Evolutionary conservation across 1,284 basidiomycete species (phyloP), one percentile per base, ranked within the genome.

Genomic region (Thecaphora thlaspeos): DNA sequence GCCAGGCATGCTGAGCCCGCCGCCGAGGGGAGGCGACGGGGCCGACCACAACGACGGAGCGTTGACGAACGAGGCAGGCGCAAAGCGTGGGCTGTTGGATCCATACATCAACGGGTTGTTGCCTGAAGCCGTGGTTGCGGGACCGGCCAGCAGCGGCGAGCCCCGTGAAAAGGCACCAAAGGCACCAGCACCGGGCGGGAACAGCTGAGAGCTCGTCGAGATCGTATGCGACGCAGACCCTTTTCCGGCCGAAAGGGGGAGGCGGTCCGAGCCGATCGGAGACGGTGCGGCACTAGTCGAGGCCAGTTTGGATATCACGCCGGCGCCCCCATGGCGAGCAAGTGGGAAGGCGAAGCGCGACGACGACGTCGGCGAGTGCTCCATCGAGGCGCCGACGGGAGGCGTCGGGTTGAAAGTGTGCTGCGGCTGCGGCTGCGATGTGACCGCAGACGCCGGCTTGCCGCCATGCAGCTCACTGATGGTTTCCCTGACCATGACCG

Each of bases 321-420:
- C 39, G 32, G 37, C 52, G 15, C 51, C 46, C 0, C 43, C 55
- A 7, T 66, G 58, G 12, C 63, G 55, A 21, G 63, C 63, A 18
- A 66, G 50, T 4, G 63, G 63, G 43, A 66, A 66, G 2, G 63
- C 63, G 38, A 66, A 66, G 3, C 63, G 19, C 2, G 63, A 66
- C 11, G 59, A 66, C 24, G 50, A 55, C 2, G 63, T 66, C 1
- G 63, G 63, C 36, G 63, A 66, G 28, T 61, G 63, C 41, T 66
- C 63, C 11, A 52, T 41, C 4, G 59, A 61, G 7, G 63, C 55
- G 0, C 48, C 50, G 10, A 48, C 55, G 3, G 63, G 30, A 9
- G 50, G 46, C 0, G 54, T 52, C 4, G 62, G 7, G 38, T 22
- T 28, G 23, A 43, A 50, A 12, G 46, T n/a, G n/a, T n/a, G n/a